A percentile compares a stretch with the other conserved stretches of the same genome.
phyloP scores from a whole-genome alignment of 2,329 filamentous ascomycete genomes.

The Gaeumannomyces sp. region DNA sequence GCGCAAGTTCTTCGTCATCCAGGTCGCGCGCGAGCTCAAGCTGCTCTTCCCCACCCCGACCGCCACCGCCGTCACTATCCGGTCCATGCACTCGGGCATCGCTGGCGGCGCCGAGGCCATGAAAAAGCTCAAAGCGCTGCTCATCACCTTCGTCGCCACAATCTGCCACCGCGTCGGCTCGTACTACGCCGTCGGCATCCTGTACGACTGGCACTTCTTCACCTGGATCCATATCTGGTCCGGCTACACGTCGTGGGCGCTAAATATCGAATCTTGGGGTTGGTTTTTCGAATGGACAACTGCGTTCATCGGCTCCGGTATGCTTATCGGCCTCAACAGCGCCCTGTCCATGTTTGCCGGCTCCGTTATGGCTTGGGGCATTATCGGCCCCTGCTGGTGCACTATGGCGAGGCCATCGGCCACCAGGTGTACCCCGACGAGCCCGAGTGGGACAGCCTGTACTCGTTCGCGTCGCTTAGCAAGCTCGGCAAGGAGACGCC shows the following conservation, averaged over 20 bases:
- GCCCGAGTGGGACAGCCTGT: slow-evolving; percentile 36
- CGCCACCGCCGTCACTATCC: slow-evolving; percentile 55
- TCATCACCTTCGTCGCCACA: slow-evolving; percentile 42
- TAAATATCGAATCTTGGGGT: slow-evolving; percentile 51
- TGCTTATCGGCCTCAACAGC: slow-evolving; percentile 53
- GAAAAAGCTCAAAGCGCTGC: slow-evolving; percentile 50
- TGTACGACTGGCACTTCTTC: slow-evolving; percentile 53
- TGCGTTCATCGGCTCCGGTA: slow-evolving; percentile 52
- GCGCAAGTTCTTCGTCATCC: slow-evolving; percentile 63
- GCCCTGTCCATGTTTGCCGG: slow-evolving; percentile 52
- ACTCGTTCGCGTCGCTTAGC: slow-evolving; percentile 28
- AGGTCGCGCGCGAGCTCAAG: slow-evolving; percentile 48
- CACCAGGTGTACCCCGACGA: slow-evolving; percentile 22
- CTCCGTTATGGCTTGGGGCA: slow-evolving; percentile 46
- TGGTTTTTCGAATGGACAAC: slow-evolving; percentile 53
- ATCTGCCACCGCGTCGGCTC: slow-evolving; percentile 48
- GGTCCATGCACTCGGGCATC: slow-evolving; percentile 54
- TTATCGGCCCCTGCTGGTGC: slow-evolving; percentile 53
- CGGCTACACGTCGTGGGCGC: slow-evolving; percentile 40
- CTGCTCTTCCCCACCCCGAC: slow-evolving; percentile 54
- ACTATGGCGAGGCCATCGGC: slow-evolving; percentile 42
- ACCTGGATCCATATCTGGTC: slow-evolving; percentile 51
- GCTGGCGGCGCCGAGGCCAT: slow-evolving; percentile 45
- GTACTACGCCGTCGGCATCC: slow-evolving; percentile 52
- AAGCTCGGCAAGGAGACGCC: slow-evolving; percentile 27